These are phyloP conservation scores for Forsythia suspensa DNA, from an alignment of 257 asterid genomes.

Conservation along the genomic window DNA sequence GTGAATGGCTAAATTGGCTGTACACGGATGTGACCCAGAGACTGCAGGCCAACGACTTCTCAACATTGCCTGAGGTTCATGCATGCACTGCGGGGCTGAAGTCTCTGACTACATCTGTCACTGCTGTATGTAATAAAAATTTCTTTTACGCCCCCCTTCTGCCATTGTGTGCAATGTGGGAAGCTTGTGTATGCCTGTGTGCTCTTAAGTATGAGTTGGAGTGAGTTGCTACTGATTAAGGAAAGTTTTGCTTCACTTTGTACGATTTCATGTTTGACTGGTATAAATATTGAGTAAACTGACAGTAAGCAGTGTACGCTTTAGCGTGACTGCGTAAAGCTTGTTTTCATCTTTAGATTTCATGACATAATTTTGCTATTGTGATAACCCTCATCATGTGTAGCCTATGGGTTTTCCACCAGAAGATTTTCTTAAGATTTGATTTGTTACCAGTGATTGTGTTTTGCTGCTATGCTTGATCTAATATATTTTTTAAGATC, in stretches of 20 bases:
- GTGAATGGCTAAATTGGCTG: constrained; percentile 94
- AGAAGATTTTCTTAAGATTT: neutral
- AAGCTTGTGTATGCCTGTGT: constrained; percentile 7
- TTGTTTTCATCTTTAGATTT: neutral
- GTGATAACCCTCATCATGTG: neutral
- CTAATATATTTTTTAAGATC: neutral
- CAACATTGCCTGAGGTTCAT: constrained; percentile 95
- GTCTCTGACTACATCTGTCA: constrained; percentile 86
- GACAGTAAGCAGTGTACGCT: neutral
- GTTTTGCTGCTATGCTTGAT: neutral
- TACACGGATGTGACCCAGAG: constrained; percentile 86
- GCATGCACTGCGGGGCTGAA: constrained; percentile 99
- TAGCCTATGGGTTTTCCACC: neutral
- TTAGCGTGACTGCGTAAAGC: neutral
- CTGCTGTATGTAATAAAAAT: constrained; percentile 73
- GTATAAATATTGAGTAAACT: neutral
- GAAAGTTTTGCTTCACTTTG: neutral
- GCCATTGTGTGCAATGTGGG: neutral
- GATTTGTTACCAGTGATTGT: neutral
- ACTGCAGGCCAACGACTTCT: constrained; percentile 78
- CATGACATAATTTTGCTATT: neutral
- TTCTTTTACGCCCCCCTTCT: neutral
- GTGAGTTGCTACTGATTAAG: neutral
- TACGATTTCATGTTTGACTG: neutral
- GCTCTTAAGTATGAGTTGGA: neutral